Evolutionary conservation across 2,329 filamentous ascomycete species (phyloP).

Genomic region (Phymatotrichopsis omnivora): DNA sequence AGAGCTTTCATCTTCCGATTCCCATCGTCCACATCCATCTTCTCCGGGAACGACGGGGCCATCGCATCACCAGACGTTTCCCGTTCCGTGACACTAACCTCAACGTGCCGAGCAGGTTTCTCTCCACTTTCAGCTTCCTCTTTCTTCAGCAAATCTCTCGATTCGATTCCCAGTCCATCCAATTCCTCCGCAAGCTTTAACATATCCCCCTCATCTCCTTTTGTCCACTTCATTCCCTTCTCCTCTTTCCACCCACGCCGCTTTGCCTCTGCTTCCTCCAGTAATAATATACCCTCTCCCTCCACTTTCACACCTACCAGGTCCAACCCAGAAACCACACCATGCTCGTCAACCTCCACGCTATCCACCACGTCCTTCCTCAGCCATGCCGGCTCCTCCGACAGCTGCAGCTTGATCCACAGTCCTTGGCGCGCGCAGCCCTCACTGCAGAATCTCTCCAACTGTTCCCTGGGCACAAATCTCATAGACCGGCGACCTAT

Average conservation of each 20-base stretch:
- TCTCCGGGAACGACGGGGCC: not conserved
- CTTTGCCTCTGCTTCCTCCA: constrained; percentile 16
- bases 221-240: constrained; percentile 2
- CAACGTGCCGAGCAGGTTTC: not conserved
- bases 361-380: constrained; percentile 36
- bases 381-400: constrained; percentile 76
- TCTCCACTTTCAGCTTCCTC: not conserved
- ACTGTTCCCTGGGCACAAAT: constrained; percentile 59
- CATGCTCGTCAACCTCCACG: constrained; percentile 20
- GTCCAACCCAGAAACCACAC: constrained; percentile 22
- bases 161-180: constrained; percentile 18
- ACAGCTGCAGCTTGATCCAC: constrained; percentile 81
- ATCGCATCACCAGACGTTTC: not conserved
- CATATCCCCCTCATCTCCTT: constrained; percentile 12
- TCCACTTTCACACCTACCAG: constrained; percentile 13
- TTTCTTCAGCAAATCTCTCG: not conserved
- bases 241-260: not conserved
- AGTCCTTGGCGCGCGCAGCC: constrained; percentile 68
- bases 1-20: constrained; percentile 10
- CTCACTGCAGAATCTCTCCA: constrained; percentile 80
- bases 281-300: constrained; percentile 5
- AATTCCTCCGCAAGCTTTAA: constrained; percentile 16
- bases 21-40: constrained; percentile 3
- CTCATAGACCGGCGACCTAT: constrained; percentile 14
- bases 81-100: not conserved